These are phyloP conservation scores for Smittium culicis DNA, from an alignment of 371 early-diverging fungal genomes.

Conservation along the genomic window DNA sequence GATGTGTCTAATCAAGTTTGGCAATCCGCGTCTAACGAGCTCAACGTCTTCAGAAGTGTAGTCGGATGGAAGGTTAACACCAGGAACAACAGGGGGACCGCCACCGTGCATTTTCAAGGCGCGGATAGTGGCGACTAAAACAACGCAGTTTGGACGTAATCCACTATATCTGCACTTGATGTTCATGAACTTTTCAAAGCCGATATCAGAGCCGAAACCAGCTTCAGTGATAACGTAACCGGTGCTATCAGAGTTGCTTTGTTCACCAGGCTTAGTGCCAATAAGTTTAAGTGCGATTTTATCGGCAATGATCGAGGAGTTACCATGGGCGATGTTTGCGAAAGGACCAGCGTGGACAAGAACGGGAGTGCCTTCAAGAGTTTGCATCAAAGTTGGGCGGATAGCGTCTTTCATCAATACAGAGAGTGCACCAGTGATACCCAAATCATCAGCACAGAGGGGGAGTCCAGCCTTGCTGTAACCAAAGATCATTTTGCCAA, in stretches of 20 bases:
- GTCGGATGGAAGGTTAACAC: slow-evolving; percentile 72
- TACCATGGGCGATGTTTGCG: slow-evolving; percentile 96
- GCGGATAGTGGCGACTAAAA: slow-evolving; percentile 87
- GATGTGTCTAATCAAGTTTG: slow-evolving; percentile 78
- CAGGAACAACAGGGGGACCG: slow-evolving; percentile 89
- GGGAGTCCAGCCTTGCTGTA: slow-evolving; percentile 65
- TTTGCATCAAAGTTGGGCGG: slow-evolving; percentile 95
- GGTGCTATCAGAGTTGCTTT: slow-evolving; percentile 35
- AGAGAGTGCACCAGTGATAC: slow-evolving; percentile 85
- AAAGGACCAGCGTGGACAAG: slow-evolving; percentile 97
- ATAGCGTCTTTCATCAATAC: slow-evolving; percentile 96
- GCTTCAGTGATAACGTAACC: slow-evolving; percentile 95
- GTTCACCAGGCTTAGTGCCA: slow-evolving; percentile 45
- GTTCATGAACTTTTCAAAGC: slow-evolving; percentile 96
- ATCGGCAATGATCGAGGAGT: slow-evolving; percentile 87
- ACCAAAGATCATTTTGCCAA: slow-evolving; percentile 90
- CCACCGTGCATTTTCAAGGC: slow-evolving; percentile 96
- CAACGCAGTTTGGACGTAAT: slow-evolving; percentile 79
- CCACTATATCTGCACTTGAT: slow-evolving; percentile 91
- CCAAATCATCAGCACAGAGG: slow-evolving; percentile 88
- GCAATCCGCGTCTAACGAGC: slow-evolving; percentile 64
- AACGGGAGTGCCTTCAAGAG: slow-evolving; percentile 94
- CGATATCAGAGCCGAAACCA: slow-evolving; percentile 97
- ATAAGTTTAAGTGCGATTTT: slow-evolving; percentile 83
- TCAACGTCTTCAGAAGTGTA: slow-evolving; percentile 76